Base-by-base conservation (phyloP, 2,329 filamentous ascomycete species). In the Nectriaceae sp. region DNA sequence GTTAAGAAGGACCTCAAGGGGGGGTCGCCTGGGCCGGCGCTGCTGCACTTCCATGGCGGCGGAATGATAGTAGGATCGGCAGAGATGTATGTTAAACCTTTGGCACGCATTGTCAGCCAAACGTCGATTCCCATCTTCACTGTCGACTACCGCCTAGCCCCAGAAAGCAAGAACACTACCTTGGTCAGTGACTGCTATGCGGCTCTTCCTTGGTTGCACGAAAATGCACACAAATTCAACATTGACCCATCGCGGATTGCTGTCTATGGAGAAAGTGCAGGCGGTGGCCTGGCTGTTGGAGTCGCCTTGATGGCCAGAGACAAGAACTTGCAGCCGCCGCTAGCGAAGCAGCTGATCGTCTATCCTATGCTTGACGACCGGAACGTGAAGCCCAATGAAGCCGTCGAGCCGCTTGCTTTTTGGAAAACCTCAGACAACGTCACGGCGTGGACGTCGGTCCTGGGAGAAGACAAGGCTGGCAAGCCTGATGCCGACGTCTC, bases 71-170 rank as follows among this genome's bases (percentile, higher is more conserved):
- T 44, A 5, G 42, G 42, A n/a, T 44, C 42, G 22, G 31, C 31
- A 8, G 19, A 39, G 20, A 16, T 44, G 15, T 38, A 19, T 3
- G 33, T 35, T 11, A 44, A 29, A 29, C n/a, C 31, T 21, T 22
- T 44, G n/a, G 31, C 42, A 4, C 4, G 16, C 2, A 19, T 37
- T 3, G 42, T 44, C 4, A 44, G 31, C 20, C 5, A 24, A 18
- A 38, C 42, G 11, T 44, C 42, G 4, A 16, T 44, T 26, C 49
- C 53, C 3, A 24, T 59, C 2, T 62, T 62, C 44, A 53, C 47
- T 3, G 40, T 62, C 24, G 53, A 49, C 11, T 62, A 60, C 19
- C 59, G 57, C 3, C 49, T 60, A 21, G 55, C 59, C 10, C 59
- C 55, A 2, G 55, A 62, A 42, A 20, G 56, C 24, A 53, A 41